Percentiles rank a stretch among this genome's conserved stretches.
These are phyloP conservation scores for Prunus mira DNA, from an alignment of 306 rosid genomes.

Conservation along the genomic window DNA sequence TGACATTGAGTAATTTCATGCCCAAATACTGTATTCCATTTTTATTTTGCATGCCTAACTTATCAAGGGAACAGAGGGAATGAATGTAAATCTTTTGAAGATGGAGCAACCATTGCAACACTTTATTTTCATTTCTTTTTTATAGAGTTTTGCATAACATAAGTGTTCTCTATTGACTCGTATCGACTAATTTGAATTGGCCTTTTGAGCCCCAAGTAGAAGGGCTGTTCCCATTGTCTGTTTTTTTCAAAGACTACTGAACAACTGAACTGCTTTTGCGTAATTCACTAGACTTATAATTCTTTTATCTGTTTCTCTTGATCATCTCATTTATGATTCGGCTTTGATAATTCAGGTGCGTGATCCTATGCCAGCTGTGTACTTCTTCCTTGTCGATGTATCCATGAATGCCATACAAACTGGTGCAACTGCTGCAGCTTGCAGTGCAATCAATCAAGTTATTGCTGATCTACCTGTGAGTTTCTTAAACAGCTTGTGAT, in stretches of 20 bases:
- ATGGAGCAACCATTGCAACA: too few relatives aligned
- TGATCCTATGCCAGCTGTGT: slow-evolving; percentile 97
- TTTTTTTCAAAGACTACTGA: not conserved
- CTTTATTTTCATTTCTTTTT: too few relatives aligned
- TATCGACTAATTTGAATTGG: not conserved
- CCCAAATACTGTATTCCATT: not conserved
- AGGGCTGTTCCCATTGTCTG: not conserved
- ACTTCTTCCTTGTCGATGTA: slow-evolving; percentile 92
- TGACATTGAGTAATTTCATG: not conserved
- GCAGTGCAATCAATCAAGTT: slow-evolving; percentile 96
- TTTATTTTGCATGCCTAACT: not conserved
- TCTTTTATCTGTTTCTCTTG: not conserved
- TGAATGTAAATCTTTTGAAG: too few relatives aligned
- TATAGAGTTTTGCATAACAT: not conserved
- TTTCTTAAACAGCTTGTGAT: slow-evolving; percentile 7
- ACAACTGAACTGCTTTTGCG: not conserved
- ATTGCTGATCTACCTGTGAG: slow-evolving; percentile 94
- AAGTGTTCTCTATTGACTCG: not conserved
- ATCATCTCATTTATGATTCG: slow-evolving; percentile 12
- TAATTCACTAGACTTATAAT: not conserved
- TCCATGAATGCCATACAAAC: slow-evolving; percentile 96
- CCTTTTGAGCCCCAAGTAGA: not conserved
- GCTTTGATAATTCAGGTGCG: slow-evolving; percentile 58
- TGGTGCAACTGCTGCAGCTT: slow-evolving; percentile 99
- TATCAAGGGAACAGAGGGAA: not conserved